These are phyloP conservation scores for Pisolithus sp. DNA, from an alignment of 768 basidiomycete genomes.

Conservation along the genomic window DNA sequence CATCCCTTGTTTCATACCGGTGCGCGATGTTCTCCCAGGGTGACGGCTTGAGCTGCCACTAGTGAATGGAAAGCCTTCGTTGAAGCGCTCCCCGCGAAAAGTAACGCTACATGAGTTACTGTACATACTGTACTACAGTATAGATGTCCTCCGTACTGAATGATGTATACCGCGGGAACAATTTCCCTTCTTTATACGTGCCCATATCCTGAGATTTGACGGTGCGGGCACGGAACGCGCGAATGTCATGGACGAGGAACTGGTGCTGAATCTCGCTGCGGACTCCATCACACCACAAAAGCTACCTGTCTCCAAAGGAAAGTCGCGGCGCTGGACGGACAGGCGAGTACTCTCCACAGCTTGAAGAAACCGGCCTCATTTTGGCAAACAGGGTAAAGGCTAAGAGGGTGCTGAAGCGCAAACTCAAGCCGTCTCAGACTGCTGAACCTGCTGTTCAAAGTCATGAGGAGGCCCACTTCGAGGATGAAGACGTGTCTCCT, in stretches of 20 bases:
- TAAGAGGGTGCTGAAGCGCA: conserved; percentile 63
- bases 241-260: conserved; percentile 66
- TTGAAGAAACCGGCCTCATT: neutral
- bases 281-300: conserved; percentile 27
- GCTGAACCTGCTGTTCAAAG: conserved; percentile 3
- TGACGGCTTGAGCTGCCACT: too few relatives aligned
- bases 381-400: conserved; percentile 54
- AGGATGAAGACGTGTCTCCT: conserved; percentile 14
- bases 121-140: too few relatives aligned
- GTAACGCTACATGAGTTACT: too few relatives aligned
- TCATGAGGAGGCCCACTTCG: conserved; percentile 12
- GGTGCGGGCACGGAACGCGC: too few relatives aligned
- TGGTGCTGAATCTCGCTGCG: conserved; percentile 65
- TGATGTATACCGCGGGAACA: too few relatives aligned
- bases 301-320: conserved; percentile 30
- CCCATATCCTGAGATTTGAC: too few relatives aligned
- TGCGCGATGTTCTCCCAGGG: too few relatives aligned
- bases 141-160: too few relatives aligned
- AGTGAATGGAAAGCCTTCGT: too few relatives aligned
- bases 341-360: conserved; percentile 39
- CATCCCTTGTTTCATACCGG: too few relatives aligned
- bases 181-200: too few relatives aligned
- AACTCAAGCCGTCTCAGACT: conserved; percentile 31
- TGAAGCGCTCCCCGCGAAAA: too few relatives aligned
- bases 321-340: conserved; percentile 73